A percentile compares a stretch with the other conserved stretches of the same genome.
Evolutionary conservation across 768 basidiomycete species (phyloP).

Genomic region (Boletus vermiculosoides): DNA sequence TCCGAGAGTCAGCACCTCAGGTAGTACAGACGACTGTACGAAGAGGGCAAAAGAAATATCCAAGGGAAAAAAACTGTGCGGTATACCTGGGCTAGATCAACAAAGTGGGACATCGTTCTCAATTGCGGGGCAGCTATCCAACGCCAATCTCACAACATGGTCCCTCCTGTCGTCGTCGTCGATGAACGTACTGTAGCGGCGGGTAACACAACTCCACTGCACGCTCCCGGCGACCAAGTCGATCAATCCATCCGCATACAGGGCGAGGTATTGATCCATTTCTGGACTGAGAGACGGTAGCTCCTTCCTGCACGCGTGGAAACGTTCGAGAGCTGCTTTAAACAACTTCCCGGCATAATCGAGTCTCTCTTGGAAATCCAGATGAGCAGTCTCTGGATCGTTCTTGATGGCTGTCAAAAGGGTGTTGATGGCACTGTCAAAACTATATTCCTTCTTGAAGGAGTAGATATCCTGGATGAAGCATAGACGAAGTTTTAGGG

Average conservation of each 20-base stretch:
- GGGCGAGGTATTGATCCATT: constrained; percentile 4
- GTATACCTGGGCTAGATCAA: too few species aligned
- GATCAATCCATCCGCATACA: constrained; percentile 8
- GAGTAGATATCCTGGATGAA: constrained; percentile 13
- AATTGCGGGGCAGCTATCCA: neutral
- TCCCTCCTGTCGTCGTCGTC: constrained; percentile 11
- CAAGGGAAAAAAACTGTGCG: too few species aligned
- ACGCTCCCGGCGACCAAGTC: constrained; percentile 10
- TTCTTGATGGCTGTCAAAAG: constrained; percentile 11
- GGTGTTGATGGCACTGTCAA: constrained; percentile 10
- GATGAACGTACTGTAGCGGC: constrained; percentile 11
- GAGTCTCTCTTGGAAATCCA: constrained; percentile 14
- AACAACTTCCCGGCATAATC: constrained; percentile 9
- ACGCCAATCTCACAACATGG: neutral
- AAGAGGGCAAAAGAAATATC: too few species aligned
- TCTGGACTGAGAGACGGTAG: constrained; percentile 9
- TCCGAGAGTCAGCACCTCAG: too few species aligned
- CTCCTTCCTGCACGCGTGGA: neutral
- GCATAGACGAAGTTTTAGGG: neutral
- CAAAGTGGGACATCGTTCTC: neutral
- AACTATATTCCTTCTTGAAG: constrained; percentile 15
- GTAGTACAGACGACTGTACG: too few species aligned
- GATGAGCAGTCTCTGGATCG: constrained; percentile 6
- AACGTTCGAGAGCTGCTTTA: neutral
- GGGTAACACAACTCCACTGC: constrained; percentile 12